Evolutionary conservation across 176 grass and related monocot species (phyloP).

Genomic region (bread wheat (Triticum aestivum)): DNA sequence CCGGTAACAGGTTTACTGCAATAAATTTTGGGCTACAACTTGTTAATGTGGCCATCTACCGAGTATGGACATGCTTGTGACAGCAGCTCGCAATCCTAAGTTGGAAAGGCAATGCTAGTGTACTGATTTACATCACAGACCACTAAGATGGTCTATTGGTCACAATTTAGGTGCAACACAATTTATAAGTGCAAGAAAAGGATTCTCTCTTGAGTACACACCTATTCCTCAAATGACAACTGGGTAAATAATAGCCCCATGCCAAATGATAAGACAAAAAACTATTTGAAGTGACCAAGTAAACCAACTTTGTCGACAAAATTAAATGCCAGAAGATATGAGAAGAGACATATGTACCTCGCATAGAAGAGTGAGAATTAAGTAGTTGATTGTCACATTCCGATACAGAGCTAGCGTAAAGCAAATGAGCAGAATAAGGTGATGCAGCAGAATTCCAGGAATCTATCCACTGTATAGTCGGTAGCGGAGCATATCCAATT

Average conservation of each 20-base stretch:
- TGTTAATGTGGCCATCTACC: not conserved
- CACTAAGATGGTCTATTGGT: not conserved
- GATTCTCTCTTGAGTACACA: not conserved
- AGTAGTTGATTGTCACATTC: constrained; percentile 94
- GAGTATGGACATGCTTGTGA: constrained; percentile 1
- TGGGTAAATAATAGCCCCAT: not conserved
- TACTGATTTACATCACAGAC: not conserved
- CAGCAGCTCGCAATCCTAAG: not conserved
- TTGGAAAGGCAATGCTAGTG: not conserved
- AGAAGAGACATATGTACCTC: constrained; percentile 62
- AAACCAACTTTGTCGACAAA: not conserved
- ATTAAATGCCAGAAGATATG: not conserved
- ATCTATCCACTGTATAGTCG: constrained; percentile 68
- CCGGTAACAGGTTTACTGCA: too few relatives aligned
- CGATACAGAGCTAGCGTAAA: constrained; percentile 80
- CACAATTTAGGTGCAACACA: not conserved
- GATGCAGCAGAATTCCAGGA: constrained; percentile 83
- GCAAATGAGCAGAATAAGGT: constrained; percentile 92
- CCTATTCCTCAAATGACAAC: constrained; percentile 1
- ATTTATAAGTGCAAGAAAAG: not conserved
- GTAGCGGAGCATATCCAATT: constrained; percentile 87
- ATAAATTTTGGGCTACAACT: not conserved
- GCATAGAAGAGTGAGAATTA: constrained; percentile 74
- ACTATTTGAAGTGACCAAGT: not conserved
- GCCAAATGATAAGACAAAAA: not conserved